Conservation (phyloP, 192 early-diverging fungal species). For the Podila horticola region DNA sequence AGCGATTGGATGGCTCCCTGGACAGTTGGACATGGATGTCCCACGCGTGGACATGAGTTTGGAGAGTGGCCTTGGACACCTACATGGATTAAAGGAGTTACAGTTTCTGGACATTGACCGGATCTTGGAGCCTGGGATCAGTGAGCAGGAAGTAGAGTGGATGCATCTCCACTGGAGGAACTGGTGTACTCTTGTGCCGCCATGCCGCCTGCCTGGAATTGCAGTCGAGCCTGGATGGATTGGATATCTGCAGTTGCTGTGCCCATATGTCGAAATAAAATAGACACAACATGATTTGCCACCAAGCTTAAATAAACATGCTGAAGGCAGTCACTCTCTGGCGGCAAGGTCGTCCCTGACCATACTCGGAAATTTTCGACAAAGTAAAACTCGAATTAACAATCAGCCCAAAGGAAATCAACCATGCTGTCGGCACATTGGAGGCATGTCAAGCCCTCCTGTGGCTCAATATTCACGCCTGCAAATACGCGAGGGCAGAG, state of each 20-base stretch:
- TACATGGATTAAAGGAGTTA: not conserved
- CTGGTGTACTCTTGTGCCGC: too few species aligned
- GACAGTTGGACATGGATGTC: not conserved
- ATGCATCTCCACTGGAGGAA: not conserved
- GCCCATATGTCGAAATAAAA: too few species aligned
- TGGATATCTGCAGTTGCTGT: too few species aligned
- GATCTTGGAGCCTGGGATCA: not conserved
- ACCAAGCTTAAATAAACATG: too few species aligned
- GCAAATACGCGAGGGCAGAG: not conserved
- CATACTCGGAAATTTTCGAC: not conserved
- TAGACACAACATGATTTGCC: too few species aligned
- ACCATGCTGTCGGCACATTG: slow-evolving; percentile 28
- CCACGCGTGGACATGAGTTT: not conserved
- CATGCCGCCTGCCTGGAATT: too few species aligned
- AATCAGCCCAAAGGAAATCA: too few species aligned
- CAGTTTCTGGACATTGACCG: not conserved
- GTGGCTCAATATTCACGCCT: too few species aligned
- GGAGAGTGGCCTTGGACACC: not conserved
- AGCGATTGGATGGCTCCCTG: not conserved
- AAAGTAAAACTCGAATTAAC: too few species aligned
- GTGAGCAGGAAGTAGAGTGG: not conserved
- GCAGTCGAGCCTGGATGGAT: too few species aligned
- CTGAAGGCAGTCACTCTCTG: too few species aligned
- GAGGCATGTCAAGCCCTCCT: slow-evolving; percentile 13
- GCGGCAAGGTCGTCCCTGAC: not conserved